Percentiles rank a stretch among this genome's conserved stretches.
Conservation (phyloP, 2,329 filamentous ascomycete species). For the Chrysoporthe austroafricana region DNA sequence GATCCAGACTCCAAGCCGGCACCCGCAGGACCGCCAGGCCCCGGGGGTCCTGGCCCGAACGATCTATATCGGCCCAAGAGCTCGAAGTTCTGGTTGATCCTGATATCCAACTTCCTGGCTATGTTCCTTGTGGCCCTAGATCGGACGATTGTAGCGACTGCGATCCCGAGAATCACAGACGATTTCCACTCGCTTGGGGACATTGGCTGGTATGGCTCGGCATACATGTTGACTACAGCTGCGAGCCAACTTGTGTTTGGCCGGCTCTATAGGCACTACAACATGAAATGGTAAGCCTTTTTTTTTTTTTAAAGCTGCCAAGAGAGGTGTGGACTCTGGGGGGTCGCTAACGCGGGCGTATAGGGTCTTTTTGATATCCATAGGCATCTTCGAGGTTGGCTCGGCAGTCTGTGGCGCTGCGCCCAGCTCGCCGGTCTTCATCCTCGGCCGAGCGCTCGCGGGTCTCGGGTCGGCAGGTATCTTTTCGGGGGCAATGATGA, state of each 20-base stretch:
- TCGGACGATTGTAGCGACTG: slow-evolving; percentile 60
- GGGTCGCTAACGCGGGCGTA: slow-evolving; percentile 1
- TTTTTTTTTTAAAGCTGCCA: background rate
- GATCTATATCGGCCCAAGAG: slow-evolving; percentile 56
- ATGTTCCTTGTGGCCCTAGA: slow-evolving; percentile 63
- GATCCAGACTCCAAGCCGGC: slow-evolving; percentile 5
- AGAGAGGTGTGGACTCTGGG: background rate
- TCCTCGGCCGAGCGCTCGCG: slow-evolving; percentile 60
- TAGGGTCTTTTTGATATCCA: slow-evolving; percentile 50
- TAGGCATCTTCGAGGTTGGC: slow-evolving; percentile 59
- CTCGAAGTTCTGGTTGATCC: slow-evolving; percentile 58
- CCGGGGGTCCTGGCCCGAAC: slow-evolving; percentile 29
- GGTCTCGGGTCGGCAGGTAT: slow-evolving; percentile 61
- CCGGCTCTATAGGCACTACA: slow-evolving; percentile 58
- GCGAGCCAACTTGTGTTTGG: slow-evolving; percentile 59
- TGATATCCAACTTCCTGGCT: slow-evolving; percentile 57
- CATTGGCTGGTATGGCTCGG: slow-evolving; percentile 64
- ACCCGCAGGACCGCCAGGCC: slow-evolving; percentile 12
- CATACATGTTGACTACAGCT: slow-evolving; percentile 63
- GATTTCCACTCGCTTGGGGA: slow-evolving; percentile 62
- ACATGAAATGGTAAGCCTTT: slow-evolving; percentile 48
- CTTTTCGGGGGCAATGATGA: slow-evolving; percentile 60
- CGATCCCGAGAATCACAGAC: slow-evolving; percentile 59
- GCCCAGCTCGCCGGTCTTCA: slow-evolving; percentile 56
- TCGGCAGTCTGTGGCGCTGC: slow-evolving; percentile 60